Base-by-base conservation (phyloP, 805 yeast genomes). In the Wickerhamiella vanderwaltii region DNA sequence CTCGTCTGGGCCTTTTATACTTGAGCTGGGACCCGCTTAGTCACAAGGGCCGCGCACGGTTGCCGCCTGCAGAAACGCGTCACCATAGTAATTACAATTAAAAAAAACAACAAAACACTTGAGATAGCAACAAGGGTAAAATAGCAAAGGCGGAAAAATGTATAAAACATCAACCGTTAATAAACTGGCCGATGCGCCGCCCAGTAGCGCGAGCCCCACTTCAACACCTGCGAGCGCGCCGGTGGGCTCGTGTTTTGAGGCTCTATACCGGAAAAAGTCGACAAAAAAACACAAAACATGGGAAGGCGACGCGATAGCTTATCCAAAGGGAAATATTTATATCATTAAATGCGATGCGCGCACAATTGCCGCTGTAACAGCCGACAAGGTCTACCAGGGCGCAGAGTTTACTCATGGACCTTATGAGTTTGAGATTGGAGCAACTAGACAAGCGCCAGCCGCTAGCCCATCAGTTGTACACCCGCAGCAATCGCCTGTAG, bases 261-360 rank as follows among this genome's bases (percentile, higher is more conserved):
- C 75, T 5, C 69, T 82, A 49, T 81, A 79, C 70, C 64, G 98
- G 25, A 85, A 84, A 57, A 67, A 68, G 31, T 66, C 88, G 0
- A 67, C 63, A 24, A 84, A 81, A 60, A 85, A 88, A 65, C 76
- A 86, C 58, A 87, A 87, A 56, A 77, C 85, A 0, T 91, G 98
- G 98, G 93, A 84, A 43, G 94, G 94, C 2, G 97, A 91, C 61
- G 97, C 95, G 0, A 59, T 62, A 25, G 62, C 79, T 12, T 51
- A 60, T n/a, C 47, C 48, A 23, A 43, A 40, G 9, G 47, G 25
- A 13, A 48, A 45, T 1, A 15, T 28, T 3, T 57, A 55, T 1
- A 24, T 51, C 0, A 35, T 63, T 7, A 52, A 53, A 33, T 55
- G 53, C 39, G 60, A 52, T 9, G 54, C 51, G 1, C 44, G 43